Evolutionary conservation across 768 basidiomycete genomes (phyloP).

Genomic region (Psilocybe azurescens): DNA sequence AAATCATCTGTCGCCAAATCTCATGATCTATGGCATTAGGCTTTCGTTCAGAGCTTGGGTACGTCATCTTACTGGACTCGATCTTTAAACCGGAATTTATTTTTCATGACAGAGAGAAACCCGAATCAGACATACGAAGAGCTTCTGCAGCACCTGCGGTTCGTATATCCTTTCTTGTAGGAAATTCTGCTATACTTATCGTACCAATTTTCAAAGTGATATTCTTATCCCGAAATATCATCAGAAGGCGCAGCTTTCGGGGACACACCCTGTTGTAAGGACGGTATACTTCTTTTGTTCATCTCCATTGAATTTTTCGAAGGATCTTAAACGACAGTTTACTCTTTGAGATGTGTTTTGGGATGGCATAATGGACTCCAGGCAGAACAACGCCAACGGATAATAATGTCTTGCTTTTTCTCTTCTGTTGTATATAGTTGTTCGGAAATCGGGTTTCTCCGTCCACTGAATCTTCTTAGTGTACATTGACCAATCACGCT

Average conservation of each 20-base stretch:
- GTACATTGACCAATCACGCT: too few relatives aligned
- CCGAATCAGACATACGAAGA: constrained; percentile 70
- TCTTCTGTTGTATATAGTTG: too few relatives aligned
- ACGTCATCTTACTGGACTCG: constrained; percentile 14
- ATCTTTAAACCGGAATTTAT: too few relatives aligned
- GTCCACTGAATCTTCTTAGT: too few relatives aligned
- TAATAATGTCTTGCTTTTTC: too few relatives aligned
- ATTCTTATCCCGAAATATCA: constrained; percentile 29
- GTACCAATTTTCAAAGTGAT: constrained; percentile 4
- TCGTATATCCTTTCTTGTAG: neutral
- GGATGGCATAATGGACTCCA: too few relatives aligned
- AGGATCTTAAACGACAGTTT: constrained; percentile 25
- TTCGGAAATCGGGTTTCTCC: too few relatives aligned
- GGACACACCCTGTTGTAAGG: constrained; percentile 31
- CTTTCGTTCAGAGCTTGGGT: constrained; percentile 61
- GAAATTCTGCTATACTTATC: neutral
- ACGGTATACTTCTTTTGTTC: neutral
- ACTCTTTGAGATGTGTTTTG: neutral
- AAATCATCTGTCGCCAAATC: neutral
- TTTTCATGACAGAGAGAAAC: constrained; percentile 39
- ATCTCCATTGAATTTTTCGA: neutral
- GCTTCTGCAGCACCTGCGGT: constrained; percentile 44
- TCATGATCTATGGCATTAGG: constrained; percentile 39
- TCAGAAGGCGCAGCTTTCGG: constrained; percentile 33
- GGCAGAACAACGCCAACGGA: too few relatives aligned